phyloP scores from a whole-genome alignment of 2,329 filamentous ascomycete genomes.

The Phialophora macrospora region DNA sequence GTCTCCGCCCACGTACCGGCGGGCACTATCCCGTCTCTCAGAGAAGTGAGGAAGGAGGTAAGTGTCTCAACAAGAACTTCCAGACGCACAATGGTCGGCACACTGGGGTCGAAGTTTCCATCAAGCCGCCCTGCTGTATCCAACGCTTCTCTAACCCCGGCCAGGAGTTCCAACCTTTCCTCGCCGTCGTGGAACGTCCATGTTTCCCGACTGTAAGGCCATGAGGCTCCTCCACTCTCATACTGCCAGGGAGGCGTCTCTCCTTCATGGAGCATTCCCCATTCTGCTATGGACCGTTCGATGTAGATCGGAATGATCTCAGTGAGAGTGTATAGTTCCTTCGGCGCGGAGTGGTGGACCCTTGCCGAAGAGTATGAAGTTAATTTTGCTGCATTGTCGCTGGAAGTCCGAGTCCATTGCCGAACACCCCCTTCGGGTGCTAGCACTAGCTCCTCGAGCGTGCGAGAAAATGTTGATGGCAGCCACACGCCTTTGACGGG shows the following conservation, averaged over 20 bases:
- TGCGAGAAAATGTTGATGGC: conserved; percentile 80
- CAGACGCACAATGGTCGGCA: conserved; percentile 68
- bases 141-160: conserved; percentile 65
- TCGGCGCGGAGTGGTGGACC: conserved; percentile 74
- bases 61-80: conserved; percentile 76
- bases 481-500: conserved; percentile 78
- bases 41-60: conserved; percentile 72
- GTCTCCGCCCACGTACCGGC: conserved; percentile 66
- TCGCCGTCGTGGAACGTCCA: conserved; percentile 52
- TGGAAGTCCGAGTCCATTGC: conserved; percentile 61
- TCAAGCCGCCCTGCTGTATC: conserved; percentile 70
- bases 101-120: conserved; percentile 66
- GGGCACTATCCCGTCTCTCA: conserved; percentile 80
- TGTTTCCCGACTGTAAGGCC: conserved; percentile 63
- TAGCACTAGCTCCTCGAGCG: conserved; percentile 84
- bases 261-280: conserved; percentile 61
- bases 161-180: conserved; percentile 52
- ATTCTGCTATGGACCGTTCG: conserved; percentile 65
- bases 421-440: conserved; percentile 80
- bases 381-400: conserved; percentile 36
- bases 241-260: conserved; percentile 59
- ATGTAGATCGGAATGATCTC: conserved; percentile 71
- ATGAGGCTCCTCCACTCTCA: conserved; percentile 53
- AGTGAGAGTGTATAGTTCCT: conserved; percentile 87
- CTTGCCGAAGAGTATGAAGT: conserved; percentile 32